A percentile compares a stretch with the other conserved stretches of the same genome.
These are phyloP conservation scores for Russula griseocarnosa DNA, from an alignment of 768 basidiomycete genomes.

Conservation along the genomic window DNA sequence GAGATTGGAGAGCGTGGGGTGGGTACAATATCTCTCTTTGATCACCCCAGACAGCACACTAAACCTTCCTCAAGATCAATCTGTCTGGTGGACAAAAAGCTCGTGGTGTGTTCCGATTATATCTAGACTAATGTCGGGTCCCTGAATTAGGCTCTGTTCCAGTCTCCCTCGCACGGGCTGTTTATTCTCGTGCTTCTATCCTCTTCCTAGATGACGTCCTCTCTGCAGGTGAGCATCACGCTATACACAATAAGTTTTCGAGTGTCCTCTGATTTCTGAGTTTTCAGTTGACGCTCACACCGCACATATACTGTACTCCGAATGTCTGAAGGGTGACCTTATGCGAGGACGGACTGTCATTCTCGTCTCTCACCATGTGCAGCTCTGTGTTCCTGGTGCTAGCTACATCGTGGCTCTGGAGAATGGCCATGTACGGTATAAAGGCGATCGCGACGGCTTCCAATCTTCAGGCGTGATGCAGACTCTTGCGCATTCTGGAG, in stretches of 20 bases:
- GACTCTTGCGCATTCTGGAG: slow-evolving; percentile 60
- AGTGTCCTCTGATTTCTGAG: slow-evolving; percentile 3
- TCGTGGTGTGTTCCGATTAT: slow-evolving; percentile 39
- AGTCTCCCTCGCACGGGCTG: slow-evolving; percentile 78
- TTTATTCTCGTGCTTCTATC: slow-evolving; percentile 82
- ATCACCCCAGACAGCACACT: not conserved
- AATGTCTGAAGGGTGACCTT: slow-evolving; percentile 77
- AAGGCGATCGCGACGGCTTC: slow-evolving; percentile 64
- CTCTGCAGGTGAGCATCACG: slow-evolving; percentile 39
- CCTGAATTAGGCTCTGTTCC: slow-evolving; percentile 4
- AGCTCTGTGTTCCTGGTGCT: slow-evolving; percentile 78
- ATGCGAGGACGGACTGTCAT: slow-evolving; percentile 77
- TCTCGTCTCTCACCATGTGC: slow-evolving; percentile 92
- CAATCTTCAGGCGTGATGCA: slow-evolving; percentile 60
- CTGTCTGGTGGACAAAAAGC: slow-evolving; percentile 54
- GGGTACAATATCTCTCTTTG: slow-evolving; percentile 15
- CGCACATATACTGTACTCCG: slow-evolving; percentile 72
- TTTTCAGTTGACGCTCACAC: slow-evolving; percentile 75
- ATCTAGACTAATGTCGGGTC: not conserved
- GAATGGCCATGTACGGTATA: slow-evolving; percentile 72
- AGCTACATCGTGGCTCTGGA: slow-evolving; percentile 79
- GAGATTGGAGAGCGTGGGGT: slow-evolving; percentile 88
- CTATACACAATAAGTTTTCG: not conserved
- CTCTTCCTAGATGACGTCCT: slow-evolving; percentile 83
- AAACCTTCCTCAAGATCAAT: slow-evolving; percentile 37